Base-by-base conservation (phyloP, 2,329 filamentous ascomycete species). In the Penicillium sclerotigenum region DNA sequence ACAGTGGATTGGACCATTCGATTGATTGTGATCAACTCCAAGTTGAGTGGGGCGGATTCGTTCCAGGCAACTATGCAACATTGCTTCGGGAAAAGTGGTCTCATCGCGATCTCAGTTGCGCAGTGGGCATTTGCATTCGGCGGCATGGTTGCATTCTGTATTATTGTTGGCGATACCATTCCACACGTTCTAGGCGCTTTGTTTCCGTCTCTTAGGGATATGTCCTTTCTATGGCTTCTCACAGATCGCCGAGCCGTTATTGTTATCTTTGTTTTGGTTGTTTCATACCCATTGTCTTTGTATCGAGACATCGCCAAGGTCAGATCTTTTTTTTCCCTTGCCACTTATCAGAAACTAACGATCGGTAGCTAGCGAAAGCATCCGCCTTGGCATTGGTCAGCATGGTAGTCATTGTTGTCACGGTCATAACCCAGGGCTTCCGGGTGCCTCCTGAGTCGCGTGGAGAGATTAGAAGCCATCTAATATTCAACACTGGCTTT, bases 61-160 rank as follows among this genome's bases (percentile, higher is more conserved):
- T 99, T 97, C 71, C 94, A 99, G 77, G 89, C 91, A 37, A 99
- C 94, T 0, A 91, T 99, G 70, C 88, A 97, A 75, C 87, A 93
- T 75, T 99, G 94, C 77, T 99, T 96, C 76, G 94, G 94, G 6
- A 87, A 85, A 67, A 82, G 87, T 18, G 94, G 94, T 0, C 80
- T 99, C 54, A 85, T 99, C 62, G 93, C 94, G 57, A 97, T 99
- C 50, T 87, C 85, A 5, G 68, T 97, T 59, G 94, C 94, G 47
- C 94, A 99, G 78, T 99, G 93, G 93, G 88, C 91, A 28, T 99
- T 99, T 81, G 94, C 94, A 3, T 99, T 97, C 79, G 94, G 94
- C 54, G 94, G 94, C 62, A 99, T 99, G 94, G 86, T 99, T 54
- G 94, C 94, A 14, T 99, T 97, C 74, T 94, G 92, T 63, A 91